Conservation (phyloP, 495 filamentous ascomycete genomes). For the Aspergillus baeticus region DNA sequence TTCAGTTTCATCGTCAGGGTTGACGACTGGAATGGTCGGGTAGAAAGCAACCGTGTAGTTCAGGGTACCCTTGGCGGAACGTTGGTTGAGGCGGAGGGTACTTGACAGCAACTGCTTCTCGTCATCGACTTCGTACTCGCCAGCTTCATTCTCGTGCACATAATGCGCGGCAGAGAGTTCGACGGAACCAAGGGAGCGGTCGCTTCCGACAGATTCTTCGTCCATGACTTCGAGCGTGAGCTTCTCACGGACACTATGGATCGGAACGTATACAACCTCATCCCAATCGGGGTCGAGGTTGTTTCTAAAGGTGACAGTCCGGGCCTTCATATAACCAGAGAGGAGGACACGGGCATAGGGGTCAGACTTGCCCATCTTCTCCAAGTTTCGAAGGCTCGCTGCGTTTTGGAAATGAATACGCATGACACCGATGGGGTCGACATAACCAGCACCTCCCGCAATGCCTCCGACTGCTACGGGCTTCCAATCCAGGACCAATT, state of each 20-base stretch:
- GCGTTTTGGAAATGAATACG: slow-evolving; percentile 88
- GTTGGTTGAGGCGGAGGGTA: slow-evolving; percentile 63
- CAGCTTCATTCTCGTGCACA: slow-evolving; percentile 71
- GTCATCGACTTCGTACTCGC: slow-evolving; percentile 80
- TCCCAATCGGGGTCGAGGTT: slow-evolving; percentile 96
- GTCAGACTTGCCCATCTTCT: slow-evolving; percentile 95
- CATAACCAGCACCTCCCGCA: slow-evolving; percentile 80
- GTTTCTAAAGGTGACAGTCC: slow-evolving; percentile 93
- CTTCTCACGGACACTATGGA: slow-evolving; percentile 84
- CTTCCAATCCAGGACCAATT: slow-evolving; percentile 91
- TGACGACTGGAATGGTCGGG: slow-evolving; percentile 79
- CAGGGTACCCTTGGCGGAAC: slow-evolving; percentile 72
- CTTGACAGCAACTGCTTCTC: slow-evolving; percentile 62
- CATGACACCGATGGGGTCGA: slow-evolving; percentile 92
- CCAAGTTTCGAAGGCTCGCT: slow-evolving; percentile 81
- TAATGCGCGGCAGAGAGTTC: slow-evolving; percentile 79
- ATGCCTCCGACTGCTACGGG: slow-evolving; percentile 81
- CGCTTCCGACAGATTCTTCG: slow-evolving; percentile 81
- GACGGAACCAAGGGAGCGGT: slow-evolving; percentile 77
- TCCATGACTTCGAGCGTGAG: slow-evolving; percentile 95
- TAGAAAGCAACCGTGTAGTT: slow-evolving; percentile 89
- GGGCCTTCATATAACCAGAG: slow-evolving; percentile 82
- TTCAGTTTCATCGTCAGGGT: slow-evolving; percentile 88
- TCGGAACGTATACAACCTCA: slow-evolving; percentile 89
- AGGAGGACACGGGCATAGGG: slow-evolving; percentile 87